Percentiles rank a stretch among this genome's conserved stretches.
Conservation (phyloP, 78 protist species). For the Dictyostelium purpureum region DNA sequence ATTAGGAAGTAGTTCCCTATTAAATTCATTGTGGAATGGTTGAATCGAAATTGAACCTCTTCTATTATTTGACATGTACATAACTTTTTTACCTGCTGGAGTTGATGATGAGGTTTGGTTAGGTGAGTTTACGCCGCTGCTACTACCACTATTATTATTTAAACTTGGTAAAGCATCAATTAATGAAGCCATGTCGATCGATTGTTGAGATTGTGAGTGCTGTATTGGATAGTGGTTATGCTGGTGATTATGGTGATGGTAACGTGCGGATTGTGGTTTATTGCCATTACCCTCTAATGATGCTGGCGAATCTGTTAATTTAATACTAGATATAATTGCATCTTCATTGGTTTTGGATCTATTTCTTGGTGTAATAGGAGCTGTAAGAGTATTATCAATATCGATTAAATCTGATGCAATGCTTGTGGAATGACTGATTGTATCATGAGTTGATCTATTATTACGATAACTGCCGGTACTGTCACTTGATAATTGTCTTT, state of each 20-base stretch:
- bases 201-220: background rate
- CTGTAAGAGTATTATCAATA: background rate
- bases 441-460: background rate
- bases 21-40: conserved; percentile 62
- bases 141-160: too few relatives aligned
- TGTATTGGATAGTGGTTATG: too few relatives aligned
- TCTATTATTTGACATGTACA: background rate
- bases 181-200: background rate
- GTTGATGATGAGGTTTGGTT: background rate
- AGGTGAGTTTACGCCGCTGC: too few relatives aligned
- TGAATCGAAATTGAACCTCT: conserved; percentile 52
- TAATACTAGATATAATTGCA: background rate
- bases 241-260: too few relatives aligned
- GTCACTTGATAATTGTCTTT: conserved; percentile 4
- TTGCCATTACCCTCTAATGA: background rate
- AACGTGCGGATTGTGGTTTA: background rate
- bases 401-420: background rate
- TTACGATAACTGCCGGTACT: conserved; percentile 12
- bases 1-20: conserved; percentile 6
- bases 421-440: conserved; percentile 17
- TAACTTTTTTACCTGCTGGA: background rate
- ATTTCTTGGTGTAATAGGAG: conserved; percentile 8
- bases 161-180: conserved; percentile 17
- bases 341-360: conserved; percentile 1
- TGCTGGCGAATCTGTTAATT: too few relatives aligned